A percentile compares a stretch with the other conserved stretches of the same genome.
phyloP scores from a whole-genome alignment of 1,284 basidiomycete genomes.

The Boletellus sp. region DNA sequence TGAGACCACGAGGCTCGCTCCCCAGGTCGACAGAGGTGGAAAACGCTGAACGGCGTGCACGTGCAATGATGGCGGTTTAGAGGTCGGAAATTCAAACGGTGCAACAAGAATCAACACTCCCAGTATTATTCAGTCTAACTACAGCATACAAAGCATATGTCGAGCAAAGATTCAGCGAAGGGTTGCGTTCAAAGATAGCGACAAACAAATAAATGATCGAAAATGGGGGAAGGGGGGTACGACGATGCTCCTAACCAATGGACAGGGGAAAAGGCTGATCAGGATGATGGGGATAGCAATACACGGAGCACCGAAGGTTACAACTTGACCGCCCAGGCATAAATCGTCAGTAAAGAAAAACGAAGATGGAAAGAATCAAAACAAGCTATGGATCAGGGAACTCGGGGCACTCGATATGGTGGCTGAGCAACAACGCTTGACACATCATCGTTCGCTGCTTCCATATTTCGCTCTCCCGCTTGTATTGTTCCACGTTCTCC shows the following conservation, averaged over 20 bases:
- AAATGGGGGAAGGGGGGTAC: conserved; percentile 34
- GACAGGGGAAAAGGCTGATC: conserved; percentile 27
- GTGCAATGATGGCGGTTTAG: conserved; percentile 20
- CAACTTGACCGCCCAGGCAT: conserved; percentile 12
- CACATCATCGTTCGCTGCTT: conserved; percentile 48
- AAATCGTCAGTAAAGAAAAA: conserved; percentile 7
- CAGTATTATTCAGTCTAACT: conserved; percentile 10
- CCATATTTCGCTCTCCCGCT: conserved; percentile 54
- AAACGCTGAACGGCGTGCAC: conserved; percentile 16
- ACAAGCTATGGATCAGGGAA: conserved; percentile 34
- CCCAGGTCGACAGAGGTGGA: conserved; percentile 32
- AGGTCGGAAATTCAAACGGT: neutral
- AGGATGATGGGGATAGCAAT: conserved; percentile 23
- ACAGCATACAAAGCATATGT: neutral
- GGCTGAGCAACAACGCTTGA: conserved; percentile 45
- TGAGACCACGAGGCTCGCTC: conserved; percentile 25
- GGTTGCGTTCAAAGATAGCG: neutral
- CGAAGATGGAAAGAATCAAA: conserved; percentile 4
- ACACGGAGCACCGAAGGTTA: conserved; percentile 48
- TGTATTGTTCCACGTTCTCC: conserved; percentile 44
- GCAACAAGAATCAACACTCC: too few relatives aligned
- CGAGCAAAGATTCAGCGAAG: too few relatives aligned
- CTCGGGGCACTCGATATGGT: conserved; percentile 44
- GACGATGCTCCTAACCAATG: conserved; percentile 51
- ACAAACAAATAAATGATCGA: neutral